Percentiles rank a stretch among this genome's conserved stretches.
Conservation (phyloP, 495 filamentous ascomycete genomes). For the Aspergillus leporis region DNA sequence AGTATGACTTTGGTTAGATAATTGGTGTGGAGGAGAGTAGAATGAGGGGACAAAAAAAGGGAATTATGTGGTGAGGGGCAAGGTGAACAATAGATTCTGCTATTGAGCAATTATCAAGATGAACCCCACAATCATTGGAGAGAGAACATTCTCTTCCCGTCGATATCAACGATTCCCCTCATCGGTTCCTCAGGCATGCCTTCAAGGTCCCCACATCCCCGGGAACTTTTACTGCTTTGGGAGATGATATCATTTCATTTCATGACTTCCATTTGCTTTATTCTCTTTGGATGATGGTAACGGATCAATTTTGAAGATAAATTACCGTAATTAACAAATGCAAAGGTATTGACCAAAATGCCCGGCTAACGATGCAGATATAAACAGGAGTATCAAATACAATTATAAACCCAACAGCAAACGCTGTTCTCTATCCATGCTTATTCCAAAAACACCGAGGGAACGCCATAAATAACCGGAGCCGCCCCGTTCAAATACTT, state of each 20-base stretch:
- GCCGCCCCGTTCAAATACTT: slow-evolving; percentile 91
- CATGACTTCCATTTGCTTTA: too few species aligned
- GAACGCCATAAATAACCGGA: slow-evolving; percentile 91
- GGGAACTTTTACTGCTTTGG: background rate
- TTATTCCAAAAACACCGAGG: slow-evolving; percentile 68
- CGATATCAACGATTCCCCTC: background rate
- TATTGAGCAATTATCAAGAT: too few species aligned
- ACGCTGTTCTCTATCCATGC: background rate
- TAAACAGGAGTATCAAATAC: background rate
- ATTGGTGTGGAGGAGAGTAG: slow-evolving; percentile 19
- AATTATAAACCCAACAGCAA: background rate
- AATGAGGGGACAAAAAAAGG: slow-evolving; percentile 24
- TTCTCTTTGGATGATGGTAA: too few species aligned
- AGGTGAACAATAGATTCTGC: too few species aligned
- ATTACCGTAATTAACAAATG: background rate
- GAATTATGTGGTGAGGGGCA: slow-evolving; percentile 22
- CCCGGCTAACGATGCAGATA: background rate
- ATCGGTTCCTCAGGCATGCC: background rate
- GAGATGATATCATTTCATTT: background rate
- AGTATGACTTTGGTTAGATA: too few species aligned
- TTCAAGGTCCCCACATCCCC: background rate
- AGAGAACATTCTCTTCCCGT: too few species aligned
- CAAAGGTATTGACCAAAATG: background rate
- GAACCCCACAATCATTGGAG: background rate
- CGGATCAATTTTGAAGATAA: too few species aligned